Percentiles rank a stretch among this genome's conserved stretches.
Conservation (phyloP, 352 stramenopile genomes). For the Globisporangium paddicum region DNA sequence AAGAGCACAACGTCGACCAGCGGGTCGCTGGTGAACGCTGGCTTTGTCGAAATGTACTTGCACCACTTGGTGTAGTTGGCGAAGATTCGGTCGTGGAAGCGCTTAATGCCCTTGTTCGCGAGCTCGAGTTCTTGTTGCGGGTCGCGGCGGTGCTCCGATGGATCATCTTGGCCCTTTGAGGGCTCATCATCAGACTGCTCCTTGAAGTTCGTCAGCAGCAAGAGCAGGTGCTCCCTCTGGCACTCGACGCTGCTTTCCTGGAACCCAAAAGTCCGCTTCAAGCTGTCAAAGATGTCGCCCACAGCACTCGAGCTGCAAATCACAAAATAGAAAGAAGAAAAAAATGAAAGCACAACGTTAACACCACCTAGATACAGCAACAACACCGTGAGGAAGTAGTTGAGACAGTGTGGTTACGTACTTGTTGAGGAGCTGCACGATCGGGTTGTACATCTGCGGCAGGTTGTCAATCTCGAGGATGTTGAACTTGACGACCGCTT, state of each 20-base stretch:
- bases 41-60: slow-evolving; percentile 83
- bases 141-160: slow-evolving; percentile 43
- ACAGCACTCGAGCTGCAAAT: slow-evolving; percentile 31
- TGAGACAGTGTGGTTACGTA: too few species aligned
- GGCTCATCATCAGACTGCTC: slow-evolving; percentile 57
- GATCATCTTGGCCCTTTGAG: slow-evolving; percentile 22
- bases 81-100: slow-evolving; percentile 73
- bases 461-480: slow-evolving; percentile 70
- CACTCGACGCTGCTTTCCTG: slow-evolving; percentile 86
- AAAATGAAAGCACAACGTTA: slow-evolving; percentile 3
- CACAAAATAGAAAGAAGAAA: neutral
- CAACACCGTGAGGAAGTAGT: too few species aligned
- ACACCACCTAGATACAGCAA: too few species aligned
- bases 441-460: slow-evolving; percentile 57
- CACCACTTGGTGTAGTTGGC: slow-evolving; percentile 88
- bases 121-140: slow-evolving; percentile 67
- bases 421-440: slow-evolving; percentile 52
- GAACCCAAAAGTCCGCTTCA: slow-evolving; percentile 96
- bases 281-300: slow-evolving; percentile 87
- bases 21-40: slow-evolving; percentile 70
- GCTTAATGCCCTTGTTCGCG: slow-evolving; percentile 70
- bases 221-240: slow-evolving; percentile 73
- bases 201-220: slow-evolving; percentile 83
- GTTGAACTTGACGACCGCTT: slow-evolving; percentile 53
- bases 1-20: slow-evolving; percentile 78